Percentiles rank a stretch among this genome's conserved stretches.
phyloP scores from a whole-genome alignment of 1,284 basidiomycete genomes.

The Schizopora paradoxa region DNA sequence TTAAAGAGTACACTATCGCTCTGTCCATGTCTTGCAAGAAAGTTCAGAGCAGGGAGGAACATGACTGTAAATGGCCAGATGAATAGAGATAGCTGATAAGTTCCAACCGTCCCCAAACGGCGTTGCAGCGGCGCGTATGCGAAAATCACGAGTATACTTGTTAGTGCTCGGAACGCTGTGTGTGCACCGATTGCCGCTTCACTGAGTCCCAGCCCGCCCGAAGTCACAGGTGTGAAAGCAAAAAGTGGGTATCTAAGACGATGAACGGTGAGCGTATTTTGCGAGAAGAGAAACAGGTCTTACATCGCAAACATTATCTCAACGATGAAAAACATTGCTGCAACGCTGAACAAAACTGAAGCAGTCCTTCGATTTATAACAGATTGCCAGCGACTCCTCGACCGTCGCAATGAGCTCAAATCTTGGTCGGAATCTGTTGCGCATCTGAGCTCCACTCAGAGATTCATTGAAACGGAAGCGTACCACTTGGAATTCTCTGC shows the following conservation, averaged over 20 bases:
- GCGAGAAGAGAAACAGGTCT: no score
- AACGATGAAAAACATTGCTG: conserved; percentile 8
- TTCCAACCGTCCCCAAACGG: conserved; percentile 19
- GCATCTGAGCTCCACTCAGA: no score
- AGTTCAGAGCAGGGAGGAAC: conserved; percentile 23
- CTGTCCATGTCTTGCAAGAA: conserved; percentile 18
- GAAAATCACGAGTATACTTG: conserved; percentile 19
- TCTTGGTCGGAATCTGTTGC: no score
- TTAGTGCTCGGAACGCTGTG: conserved; percentile 21
- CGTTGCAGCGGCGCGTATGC: conserved; percentile 16
- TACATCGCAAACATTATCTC: conserved; percentile 14
- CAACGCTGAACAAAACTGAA: conserved; percentile 6
- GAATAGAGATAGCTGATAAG: conserved; percentile 19
- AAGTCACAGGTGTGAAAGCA: conserved; percentile 22
- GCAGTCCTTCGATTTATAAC: conserved; percentile 6
- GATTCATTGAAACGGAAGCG: no score
- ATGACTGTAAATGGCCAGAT: conserved; percentile 19
- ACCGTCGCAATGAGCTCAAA: no score
- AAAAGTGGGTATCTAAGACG: conserved; percentile 22
- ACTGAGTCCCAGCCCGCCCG: conserved; percentile 23
- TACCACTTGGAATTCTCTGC: no score
- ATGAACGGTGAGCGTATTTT: no score
- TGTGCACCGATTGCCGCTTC: conserved; percentile 22
- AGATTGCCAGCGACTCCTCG: conserved; percentile 12
- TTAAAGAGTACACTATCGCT: conserved; percentile 1